These are phyloP conservation scores for Groenewaldozyma tartarivorans DNA, from an alignment of 805 yeast genomes.

Conservation along the genomic window DNA sequence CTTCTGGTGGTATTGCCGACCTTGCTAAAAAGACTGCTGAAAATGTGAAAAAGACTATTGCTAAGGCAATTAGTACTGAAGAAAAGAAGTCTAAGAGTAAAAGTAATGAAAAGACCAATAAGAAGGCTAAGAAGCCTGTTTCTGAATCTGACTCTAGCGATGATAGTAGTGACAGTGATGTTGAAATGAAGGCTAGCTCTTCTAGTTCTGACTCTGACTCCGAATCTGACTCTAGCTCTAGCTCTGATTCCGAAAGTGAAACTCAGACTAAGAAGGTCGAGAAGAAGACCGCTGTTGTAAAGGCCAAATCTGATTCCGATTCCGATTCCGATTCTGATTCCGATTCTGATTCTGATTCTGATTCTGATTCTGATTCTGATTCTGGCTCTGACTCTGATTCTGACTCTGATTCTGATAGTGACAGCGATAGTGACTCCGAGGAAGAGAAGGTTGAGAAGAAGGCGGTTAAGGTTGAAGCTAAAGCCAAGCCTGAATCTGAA, in stretches of 20 bases:
- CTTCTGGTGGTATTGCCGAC: too few relatives aligned
- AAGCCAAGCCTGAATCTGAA: conserved; percentile 11
- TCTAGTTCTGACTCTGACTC: conserved; percentile 16
- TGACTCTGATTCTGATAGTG: too few relatives aligned
- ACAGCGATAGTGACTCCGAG: conserved; percentile 10
- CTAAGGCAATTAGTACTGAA: too few relatives aligned
- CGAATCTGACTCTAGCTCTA: conserved; percentile 2
- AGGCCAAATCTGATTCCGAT: conserved; percentile 16
- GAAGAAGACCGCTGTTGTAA: conserved; percentile 16
- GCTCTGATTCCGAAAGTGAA: too few relatives aligned
- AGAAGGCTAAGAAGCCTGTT: neutral
- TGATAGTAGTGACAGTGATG: neutral
- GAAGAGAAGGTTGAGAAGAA: conserved; percentile 10
- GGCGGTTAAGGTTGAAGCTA: conserved; percentile 13
- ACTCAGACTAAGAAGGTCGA: conserved; percentile 13
- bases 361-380: conserved; percentile 22
- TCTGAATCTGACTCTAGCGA: neutral
- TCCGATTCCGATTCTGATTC: conserved; percentile 23
- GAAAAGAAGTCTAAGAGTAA: too few relatives aligned
- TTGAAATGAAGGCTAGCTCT: neutral
- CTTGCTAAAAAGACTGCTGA: too few relatives aligned
- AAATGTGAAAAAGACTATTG: too few relatives aligned
- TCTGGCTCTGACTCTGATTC: too few relatives aligned
- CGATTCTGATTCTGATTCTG: conserved; percentile 24
- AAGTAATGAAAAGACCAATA: neutral